Percentiles rank a stretch among this genome's conserved stretches.
Evolutionary conservation across 208 protist species (phyloP).

Genomic region (Trichomonas gallinae): DNA sequence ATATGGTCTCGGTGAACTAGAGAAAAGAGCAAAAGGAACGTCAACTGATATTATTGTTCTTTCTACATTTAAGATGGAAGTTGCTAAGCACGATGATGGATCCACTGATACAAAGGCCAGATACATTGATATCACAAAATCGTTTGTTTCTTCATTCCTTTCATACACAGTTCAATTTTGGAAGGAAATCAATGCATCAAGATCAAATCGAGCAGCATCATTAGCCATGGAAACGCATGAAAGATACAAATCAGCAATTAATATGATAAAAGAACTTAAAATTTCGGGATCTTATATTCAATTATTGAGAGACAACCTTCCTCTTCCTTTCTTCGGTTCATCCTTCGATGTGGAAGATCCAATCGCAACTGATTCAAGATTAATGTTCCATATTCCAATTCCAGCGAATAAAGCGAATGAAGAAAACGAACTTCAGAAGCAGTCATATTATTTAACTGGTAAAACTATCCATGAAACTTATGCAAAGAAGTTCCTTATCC

Average conservation of each 20-base stretch:
- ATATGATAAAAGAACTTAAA: not conserved
- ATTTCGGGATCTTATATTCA: not conserved
- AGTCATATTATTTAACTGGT: not conserved
- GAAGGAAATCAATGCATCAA: not conserved
- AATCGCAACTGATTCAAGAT: not conserved
- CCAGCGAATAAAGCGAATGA: not conserved
- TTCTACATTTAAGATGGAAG: not conserved
- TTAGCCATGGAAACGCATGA: not conserved
- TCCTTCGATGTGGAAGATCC: not conserved
- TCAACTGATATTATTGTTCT: not conserved
- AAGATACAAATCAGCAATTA: not conserved
- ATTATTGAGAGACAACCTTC: not conserved
- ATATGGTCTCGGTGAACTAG: not conserved
- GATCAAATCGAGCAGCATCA: not conserved
- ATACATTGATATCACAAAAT: not conserved
- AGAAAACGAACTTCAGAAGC: not conserved
- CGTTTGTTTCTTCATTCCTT: not conserved
- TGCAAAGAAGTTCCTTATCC: not conserved
- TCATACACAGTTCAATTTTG: not conserved
- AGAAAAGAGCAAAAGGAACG: not conserved
- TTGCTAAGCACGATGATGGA: not conserved
- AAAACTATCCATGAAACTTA: not conserved
- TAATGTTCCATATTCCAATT: not conserved
- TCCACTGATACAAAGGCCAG: not conserved
- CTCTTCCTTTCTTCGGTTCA: not conserved